Conservation (phyloP, 108 stramenopile genomes). For the Fistulifera solaris region DNA sequence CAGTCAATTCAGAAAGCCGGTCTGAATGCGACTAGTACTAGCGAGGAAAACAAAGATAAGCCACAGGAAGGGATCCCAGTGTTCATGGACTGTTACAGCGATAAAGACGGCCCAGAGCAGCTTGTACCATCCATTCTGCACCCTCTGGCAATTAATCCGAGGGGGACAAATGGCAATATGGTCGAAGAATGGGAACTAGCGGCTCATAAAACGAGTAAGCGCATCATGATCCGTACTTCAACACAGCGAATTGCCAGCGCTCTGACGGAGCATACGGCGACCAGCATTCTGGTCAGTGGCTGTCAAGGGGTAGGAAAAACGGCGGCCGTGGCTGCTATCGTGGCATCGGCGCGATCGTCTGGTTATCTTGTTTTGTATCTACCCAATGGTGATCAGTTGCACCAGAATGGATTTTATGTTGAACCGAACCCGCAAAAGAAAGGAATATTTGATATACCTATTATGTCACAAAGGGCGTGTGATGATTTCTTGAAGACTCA, state of each 20-base stretch:
- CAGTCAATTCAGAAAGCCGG: slow-evolving; percentile 19
- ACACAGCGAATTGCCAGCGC: slow-evolving; percentile 41
- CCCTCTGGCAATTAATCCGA: slow-evolving; percentile 47
- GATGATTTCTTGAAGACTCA: slow-evolving; percentile 40
- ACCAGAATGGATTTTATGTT: slow-evolving; percentile 56
- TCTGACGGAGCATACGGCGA: slow-evolving; percentile 17
- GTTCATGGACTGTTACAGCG: slow-evolving; percentile 59
- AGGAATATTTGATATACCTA: slow-evolving; percentile 64
- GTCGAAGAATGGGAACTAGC: slow-evolving; percentile 79
- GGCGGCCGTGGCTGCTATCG: slow-evolving; percentile 54
- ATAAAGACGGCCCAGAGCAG: slow-evolving; percentile 21
- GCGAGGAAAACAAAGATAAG: slow-evolving; percentile 7
- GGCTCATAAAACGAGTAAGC: slow-evolving; percentile 54
- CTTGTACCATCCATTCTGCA: slow-evolving; percentile 56
- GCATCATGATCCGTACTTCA: slow-evolving; percentile 59
- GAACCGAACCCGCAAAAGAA: slow-evolving; percentile 37
- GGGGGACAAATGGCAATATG: slow-evolving; percentile 44
- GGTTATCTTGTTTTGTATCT: slow-evolving; percentile 67
- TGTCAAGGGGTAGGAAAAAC: slow-evolving; percentile 65
- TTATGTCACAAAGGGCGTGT: slow-evolving; percentile 59
- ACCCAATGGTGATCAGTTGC: slow-evolving; percentile 64
- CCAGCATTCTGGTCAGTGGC: slow-evolving; percentile 55
- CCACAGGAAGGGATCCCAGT: slow-evolving; percentile 33
- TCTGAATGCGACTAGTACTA: slow-evolving; percentile 2
- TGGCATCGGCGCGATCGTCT: slow-evolving; percentile 67